Evolutionary conservation across 2,329 filamentous ascomycete species (phyloP), one percentile per base, ranked within the genome.

Genomic region (Thelonectria olida): DNA sequence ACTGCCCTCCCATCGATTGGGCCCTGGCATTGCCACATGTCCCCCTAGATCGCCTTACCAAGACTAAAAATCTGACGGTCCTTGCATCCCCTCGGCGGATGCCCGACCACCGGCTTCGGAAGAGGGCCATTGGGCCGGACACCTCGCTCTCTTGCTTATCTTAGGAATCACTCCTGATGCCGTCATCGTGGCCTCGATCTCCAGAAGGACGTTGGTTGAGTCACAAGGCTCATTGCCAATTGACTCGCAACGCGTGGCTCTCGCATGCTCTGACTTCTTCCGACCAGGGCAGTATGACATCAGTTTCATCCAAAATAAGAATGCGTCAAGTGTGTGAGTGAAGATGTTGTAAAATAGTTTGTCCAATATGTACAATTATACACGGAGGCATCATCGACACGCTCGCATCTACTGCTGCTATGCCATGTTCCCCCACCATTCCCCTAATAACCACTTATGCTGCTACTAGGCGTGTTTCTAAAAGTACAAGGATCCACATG

Each of bases 351-450:
- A n/a, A n/a, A n/a, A n/a, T 69, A 56, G 63, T 52, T 69, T 72
- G 61, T 68, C 62, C 49, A 63, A 68, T 65, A 69, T 67, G 63
- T 72, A 69, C 58, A 72, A 64, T 68, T 65, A 58, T 67, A 72
- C 67, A 68, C 54, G 55, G 61, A 67, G 65, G 60, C 54, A 50
- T 58, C 63, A 62, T 58, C 64, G 54, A 59, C 53, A 65, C 49
- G 56, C 61, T 58, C 58, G 44, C 54, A 62, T 60, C 56, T 58
- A 57, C 59, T 57, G 39, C 60, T 56, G 57, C 44, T 61, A 12
- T 25, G 41, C 48, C 49, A 44, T 59, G 20, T 49, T 57, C 50
- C 54, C 61, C 38, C 55, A 42, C 53, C 41, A 23, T 28, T 47
- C 54, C 60, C 62, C 57, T 59, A 64, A 57, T 49, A 65, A 64